Evolutionary conservation across 768 basidiomycete genomes (phyloP).

Genomic region (Nidularia pulvinata): DNA sequence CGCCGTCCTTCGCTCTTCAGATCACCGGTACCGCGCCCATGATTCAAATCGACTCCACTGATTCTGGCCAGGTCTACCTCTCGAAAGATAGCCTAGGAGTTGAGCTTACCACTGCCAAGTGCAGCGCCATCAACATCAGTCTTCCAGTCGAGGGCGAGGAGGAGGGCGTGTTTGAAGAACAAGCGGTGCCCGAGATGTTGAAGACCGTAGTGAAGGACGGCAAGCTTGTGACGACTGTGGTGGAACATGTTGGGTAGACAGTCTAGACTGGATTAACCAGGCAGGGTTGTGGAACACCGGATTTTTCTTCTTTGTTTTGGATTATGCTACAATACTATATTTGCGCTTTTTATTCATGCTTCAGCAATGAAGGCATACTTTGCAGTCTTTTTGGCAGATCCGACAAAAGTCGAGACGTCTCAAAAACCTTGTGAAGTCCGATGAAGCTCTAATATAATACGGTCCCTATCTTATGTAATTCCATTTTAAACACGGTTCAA

Average conservation of each 20-base stretch:
- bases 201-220: constrained; percentile 80
- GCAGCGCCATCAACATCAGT: constrained; percentile 89
- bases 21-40: constrained; percentile 90
- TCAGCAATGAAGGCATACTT: no score
- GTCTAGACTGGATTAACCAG: background rate
- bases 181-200: constrained; percentile 94
- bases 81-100: constrained; percentile 74
- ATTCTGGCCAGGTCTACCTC: constrained; percentile 94
- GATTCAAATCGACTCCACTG: constrained; percentile 92
- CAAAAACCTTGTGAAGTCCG: no score
- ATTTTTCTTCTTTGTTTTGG: background rate
- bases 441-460: no score
- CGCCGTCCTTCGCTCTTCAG: constrained; percentile 92
- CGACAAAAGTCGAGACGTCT: no score
- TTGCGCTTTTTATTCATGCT: no score
- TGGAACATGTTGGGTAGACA: constrained; percentile 76
- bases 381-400: no score
- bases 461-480: no score
- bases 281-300: no score
- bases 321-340: background rate
- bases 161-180: constrained; percentile 90
- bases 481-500: no score
- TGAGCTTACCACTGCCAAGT: constrained; percentile 95
- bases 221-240: constrained; percentile 84
- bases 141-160: constrained; percentile 87